These are phyloP conservation scores for Akebia trifoliata DNA, from an alignment of 164 flowering plant species.

Conservation along the genomic window DNA sequence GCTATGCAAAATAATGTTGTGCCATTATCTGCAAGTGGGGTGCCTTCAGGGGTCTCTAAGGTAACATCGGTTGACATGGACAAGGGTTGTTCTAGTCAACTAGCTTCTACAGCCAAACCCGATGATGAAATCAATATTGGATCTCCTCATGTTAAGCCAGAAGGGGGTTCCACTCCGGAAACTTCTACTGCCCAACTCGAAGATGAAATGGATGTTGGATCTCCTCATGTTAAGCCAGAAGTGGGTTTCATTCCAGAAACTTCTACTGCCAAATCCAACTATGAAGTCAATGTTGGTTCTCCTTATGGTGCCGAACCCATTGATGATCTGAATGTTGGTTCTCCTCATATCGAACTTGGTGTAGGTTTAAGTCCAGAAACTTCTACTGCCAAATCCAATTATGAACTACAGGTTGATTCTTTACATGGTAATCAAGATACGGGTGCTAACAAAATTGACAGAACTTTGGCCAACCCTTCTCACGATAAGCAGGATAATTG, in stretches of 20 bases:
- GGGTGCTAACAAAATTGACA: not conserved
- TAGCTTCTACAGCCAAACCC: constrained; percentile 1
- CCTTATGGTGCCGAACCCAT: constrained; percentile 5
- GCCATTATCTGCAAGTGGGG: constrained; percentile 22
- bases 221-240: constrained; percentile 3
- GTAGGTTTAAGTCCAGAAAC: not conserved
- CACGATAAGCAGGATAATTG: constrained; percentile 1
- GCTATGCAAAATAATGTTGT: constrained; percentile 22
- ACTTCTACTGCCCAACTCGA: not conserved
- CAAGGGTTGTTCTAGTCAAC: constrained; percentile 22
- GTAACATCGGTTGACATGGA: constrained; percentile 48
- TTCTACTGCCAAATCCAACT: constrained; percentile 6
- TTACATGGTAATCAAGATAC: constrained; percentile 3
- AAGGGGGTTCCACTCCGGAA: not conserved
- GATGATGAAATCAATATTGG: not conserved
- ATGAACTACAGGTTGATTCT: constrained; percentile 10
- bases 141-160: constrained; percentile 9
- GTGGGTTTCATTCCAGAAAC: constrained; percentile 3
- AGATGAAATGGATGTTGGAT: not conserved
- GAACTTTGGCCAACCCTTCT: constrained; percentile 4
- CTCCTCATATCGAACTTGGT: constrained; percentile 4
- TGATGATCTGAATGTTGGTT: not conserved
- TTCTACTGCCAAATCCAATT: constrained; percentile 1
- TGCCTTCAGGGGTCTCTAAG: constrained; percentile 29
- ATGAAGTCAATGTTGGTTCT: constrained; percentile 5